Percentiles rank a stretch among this genome's conserved stretches.
phyloP scores from a whole-genome alignment of 2,329 filamentous ascomycete genomes.

The Acrodontium crateriforme region DNA sequence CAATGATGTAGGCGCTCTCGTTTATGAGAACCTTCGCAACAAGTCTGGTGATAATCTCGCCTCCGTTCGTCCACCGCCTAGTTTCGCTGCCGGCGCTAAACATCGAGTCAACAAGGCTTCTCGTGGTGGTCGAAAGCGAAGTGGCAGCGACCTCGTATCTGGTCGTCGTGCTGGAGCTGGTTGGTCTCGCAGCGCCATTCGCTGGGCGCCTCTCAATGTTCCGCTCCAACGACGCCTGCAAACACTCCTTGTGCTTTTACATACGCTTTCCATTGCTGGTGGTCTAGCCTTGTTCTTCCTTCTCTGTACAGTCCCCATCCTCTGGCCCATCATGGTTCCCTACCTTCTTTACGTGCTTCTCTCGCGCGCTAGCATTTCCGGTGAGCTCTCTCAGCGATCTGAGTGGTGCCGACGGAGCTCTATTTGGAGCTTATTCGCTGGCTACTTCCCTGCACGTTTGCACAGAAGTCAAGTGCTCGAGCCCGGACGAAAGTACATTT shows the following conservation, averaged over 20 bases:
- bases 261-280: constrained; percentile 35
- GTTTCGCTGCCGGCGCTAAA: constrained; percentile 12
- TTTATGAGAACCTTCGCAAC: constrained; percentile 32
- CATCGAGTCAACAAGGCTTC: constrained; percentile 21
- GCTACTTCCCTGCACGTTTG: constrained; percentile 79
- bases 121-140: constrained; percentile 8
- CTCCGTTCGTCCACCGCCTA: constrained; percentile 12
- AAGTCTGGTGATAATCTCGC: constrained; percentile 31
- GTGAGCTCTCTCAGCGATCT: constrained; percentile 59
- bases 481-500: constrained; percentile 80
- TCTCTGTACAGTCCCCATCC: constrained; percentile 77
- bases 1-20: constrained; percentile 8
- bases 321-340: constrained; percentile 65
- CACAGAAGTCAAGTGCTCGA: constrained; percentile 73
- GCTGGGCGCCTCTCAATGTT: constrained; percentile 76
- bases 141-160: constrained; percentile 31
- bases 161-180: constrained; percentile 40
- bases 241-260: constrained; percentile 34
- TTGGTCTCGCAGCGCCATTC: constrained; percentile 45
- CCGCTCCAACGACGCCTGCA: constrained; percentile 37
- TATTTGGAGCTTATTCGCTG: constrained; percentile 79
- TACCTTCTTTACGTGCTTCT: constrained; percentile 77
- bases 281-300: constrained; percentile 72
- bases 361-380: constrained; percentile 63
- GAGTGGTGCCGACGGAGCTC: constrained; percentile 58